phyloP scores from a whole-genome alignment of 176 grass and related monocot genomes.

The Oryza meyeriana region DNA sequence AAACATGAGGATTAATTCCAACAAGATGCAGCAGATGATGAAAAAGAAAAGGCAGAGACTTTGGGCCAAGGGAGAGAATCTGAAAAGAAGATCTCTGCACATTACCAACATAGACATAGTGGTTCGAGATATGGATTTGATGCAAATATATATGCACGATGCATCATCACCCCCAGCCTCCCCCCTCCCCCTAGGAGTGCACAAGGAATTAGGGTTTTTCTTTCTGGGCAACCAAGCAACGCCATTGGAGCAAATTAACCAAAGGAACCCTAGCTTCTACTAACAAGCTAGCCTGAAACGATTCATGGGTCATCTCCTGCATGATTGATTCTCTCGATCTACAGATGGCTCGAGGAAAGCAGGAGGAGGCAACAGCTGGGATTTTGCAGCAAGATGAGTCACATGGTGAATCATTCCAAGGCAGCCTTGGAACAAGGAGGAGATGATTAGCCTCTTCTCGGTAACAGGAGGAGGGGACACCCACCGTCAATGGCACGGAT shows the following conservation, averaged over 20 bases:
- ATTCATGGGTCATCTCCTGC: neutral
- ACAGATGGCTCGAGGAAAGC: slow-evolving; percentile 6
- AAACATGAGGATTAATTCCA: slow-evolving; percentile 9
- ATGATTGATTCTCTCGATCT: neutral
- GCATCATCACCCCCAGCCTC: neutral
- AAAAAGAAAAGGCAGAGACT: slow-evolving; percentile 25
- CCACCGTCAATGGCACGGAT: slow-evolving; percentile 3
- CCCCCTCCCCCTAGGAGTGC: neutral
- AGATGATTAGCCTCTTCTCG: slow-evolving; percentile 36
- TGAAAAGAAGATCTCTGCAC: slow-evolving; percentile 53
- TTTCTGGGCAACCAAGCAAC: neutral
- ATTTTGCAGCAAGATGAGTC: slow-evolving; percentile 17
- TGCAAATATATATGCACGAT: slow-evolving; percentile 26
- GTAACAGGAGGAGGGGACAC: slow-evolving; percentile 20
- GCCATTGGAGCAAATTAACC: neutral
- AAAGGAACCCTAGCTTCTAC: neutral
- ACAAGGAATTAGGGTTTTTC: slow-evolving; percentile 4
- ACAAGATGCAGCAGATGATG: slow-evolving; percentile 27
- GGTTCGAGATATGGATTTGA: slow-evolving; percentile 59
- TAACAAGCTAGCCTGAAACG: neutral
- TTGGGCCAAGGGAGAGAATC: slow-evolving; percentile 40
- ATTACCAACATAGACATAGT: slow-evolving; percentile 25
- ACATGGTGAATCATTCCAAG: slow-evolving; percentile 35
- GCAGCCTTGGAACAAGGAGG: slow-evolving; percentile 15
- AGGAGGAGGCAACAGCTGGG: neutral